These are phyloP conservation scores for Pneumocystis murina DNA, from an alignment of 1,139 yeast genomes.

Conservation along the genomic window DNA sequence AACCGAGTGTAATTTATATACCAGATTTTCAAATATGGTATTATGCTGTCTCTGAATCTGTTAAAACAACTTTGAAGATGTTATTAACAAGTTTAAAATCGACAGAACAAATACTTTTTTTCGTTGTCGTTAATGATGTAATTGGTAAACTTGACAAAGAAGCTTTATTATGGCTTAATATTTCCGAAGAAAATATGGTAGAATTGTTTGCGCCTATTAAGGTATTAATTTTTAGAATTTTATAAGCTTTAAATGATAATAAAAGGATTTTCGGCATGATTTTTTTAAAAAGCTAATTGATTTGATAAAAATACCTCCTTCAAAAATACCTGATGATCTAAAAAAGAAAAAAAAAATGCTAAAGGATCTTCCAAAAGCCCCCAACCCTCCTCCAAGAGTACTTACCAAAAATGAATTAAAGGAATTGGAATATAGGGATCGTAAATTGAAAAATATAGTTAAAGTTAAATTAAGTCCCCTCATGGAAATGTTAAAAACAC, in stretches of 20 bases:
- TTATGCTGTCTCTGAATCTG: constrained; percentile 49
- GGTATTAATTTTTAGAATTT: neutral
- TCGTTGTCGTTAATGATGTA: constrained; percentile 56
- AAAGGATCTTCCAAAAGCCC: constrained; percentile 31
- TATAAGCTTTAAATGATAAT: neutral
- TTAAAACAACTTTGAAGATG: constrained; percentile 57
- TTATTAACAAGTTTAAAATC: constrained; percentile 55
- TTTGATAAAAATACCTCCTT: constrained; percentile 54
- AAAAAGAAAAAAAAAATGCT: constrained; percentile 27
- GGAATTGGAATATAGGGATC: constrained; percentile 53
- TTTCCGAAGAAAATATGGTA: constrained; percentile 34
- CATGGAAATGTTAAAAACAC: constrained; percentile 73
- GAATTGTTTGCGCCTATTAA: constrained; percentile 30
- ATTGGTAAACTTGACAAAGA: constrained; percentile 25
- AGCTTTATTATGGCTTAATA: constrained; percentile 39
- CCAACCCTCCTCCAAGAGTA: constrained; percentile 19
- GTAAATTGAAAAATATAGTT: constrained; percentile 65
- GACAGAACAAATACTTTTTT: constrained; percentile 57
- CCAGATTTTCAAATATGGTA: constrained; percentile 78
- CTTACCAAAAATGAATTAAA: constrained; percentile 25
- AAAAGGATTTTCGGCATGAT: constrained; percentile 29
- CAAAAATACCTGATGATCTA: constrained; percentile 28
- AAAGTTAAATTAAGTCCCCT: constrained; percentile 75
- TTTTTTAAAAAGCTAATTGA: constrained; percentile 45
- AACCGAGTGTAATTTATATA: constrained; percentile 71